Conservation (phyloP, 2,329 filamentous ascomycete genomes). For the Cladophialophora carrionii region DNA sequence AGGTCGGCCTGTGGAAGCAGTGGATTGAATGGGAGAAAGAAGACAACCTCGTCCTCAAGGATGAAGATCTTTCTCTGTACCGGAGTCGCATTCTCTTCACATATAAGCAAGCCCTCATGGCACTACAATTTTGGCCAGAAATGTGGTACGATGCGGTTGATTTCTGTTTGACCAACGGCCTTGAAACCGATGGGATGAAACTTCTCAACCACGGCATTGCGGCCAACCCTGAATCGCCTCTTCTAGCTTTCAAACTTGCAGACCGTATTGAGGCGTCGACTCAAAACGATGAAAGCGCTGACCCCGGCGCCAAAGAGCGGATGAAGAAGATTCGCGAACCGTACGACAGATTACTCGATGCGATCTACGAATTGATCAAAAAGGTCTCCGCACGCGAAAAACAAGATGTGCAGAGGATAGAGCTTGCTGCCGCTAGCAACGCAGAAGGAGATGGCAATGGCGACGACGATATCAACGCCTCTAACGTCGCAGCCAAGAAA, state of each 20-base stretch:
- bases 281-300: conserved; percentile 74
- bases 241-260: conserved; percentile 85
- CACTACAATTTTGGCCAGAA: conserved; percentile 90
- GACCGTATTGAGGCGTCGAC: conserved; percentile 83
- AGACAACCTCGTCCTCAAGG: conserved; percentile 82
- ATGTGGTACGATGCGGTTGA: conserved; percentile 95
- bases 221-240: conserved; percentile 90
- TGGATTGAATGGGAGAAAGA: conserved; percentile 97
- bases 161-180: conserved; percentile 81
- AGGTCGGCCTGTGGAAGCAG: conserved; percentile 85
- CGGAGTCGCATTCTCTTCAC: conserved; percentile 81
- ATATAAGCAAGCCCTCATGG: conserved; percentile 93
- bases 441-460: conserved; percentile 43
- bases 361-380: conserved; percentile 83
- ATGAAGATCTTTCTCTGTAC: conserved; percentile 75
- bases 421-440: conserved; percentile 53
- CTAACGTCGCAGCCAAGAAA: conserved; percentile 55
- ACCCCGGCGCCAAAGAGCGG: conserved; percentile 61
- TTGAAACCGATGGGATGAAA: conserved; percentile 72
- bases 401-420: conserved; percentile 60
- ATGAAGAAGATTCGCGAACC: conserved; percentile 78
- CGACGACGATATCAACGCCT: conserved; percentile 59
- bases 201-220: conserved; percentile 80
- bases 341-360: conserved; percentile 79
- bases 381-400: conserved; percentile 69